phyloP scores from a whole-genome alignment of 2,329 filamentous ascomycete genomes.

The Alternaria arbusti region DNA sequence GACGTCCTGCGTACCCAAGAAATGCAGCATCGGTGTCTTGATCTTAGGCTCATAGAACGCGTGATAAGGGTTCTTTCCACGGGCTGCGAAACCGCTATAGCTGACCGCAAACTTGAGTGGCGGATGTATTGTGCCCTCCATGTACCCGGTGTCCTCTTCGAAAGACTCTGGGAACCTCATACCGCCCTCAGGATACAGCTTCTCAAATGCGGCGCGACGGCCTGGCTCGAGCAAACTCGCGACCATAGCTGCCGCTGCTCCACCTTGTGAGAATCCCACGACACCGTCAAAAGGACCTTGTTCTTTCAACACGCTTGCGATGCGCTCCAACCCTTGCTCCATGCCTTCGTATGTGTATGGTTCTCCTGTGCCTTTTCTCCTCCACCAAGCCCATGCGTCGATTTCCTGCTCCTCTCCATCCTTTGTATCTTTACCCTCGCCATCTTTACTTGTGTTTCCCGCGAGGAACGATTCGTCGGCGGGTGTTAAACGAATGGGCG shows the following conservation, averaged over 20 bases:
- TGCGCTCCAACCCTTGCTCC: constrained; percentile 67
- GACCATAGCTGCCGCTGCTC: constrained; percentile 72
- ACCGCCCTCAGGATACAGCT: constrained; percentile 46
- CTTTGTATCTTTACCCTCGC: constrained; percentile 30
- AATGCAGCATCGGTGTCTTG: constrained; percentile 78
- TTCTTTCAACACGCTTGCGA: constrained; percentile 57
- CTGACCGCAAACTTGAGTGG: constrained; percentile 73
- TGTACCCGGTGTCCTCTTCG: constrained; percentile 25
- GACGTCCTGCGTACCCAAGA: constrained; percentile 82
- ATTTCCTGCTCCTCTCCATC: constrained; percentile 58
- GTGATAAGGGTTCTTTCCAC: constrained; percentile 63
- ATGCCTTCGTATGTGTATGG: constrained; percentile 68
- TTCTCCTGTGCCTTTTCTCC: constrained; percentile 63
- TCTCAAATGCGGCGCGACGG: constrained; percentile 57
- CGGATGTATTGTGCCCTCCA: constrained; percentile 53
- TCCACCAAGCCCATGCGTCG: constrained; percentile 87
- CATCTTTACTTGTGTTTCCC: constrained; percentile 17
- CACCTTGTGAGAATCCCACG: constrained; percentile 46
- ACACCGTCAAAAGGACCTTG: constrained; percentile 48
- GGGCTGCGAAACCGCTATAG: constrained; percentile 79
- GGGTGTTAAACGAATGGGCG: constrained; percentile 50
- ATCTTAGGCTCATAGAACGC: constrained; percentile 80
- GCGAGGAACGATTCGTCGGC: constrained; percentile 62
- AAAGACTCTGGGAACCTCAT: constrained; percentile 61
- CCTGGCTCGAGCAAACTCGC: constrained; percentile 71